Conservation (phyloP, 2,329 filamentous ascomycete genomes). For the Cordyceps fumosorosea region DNA sequence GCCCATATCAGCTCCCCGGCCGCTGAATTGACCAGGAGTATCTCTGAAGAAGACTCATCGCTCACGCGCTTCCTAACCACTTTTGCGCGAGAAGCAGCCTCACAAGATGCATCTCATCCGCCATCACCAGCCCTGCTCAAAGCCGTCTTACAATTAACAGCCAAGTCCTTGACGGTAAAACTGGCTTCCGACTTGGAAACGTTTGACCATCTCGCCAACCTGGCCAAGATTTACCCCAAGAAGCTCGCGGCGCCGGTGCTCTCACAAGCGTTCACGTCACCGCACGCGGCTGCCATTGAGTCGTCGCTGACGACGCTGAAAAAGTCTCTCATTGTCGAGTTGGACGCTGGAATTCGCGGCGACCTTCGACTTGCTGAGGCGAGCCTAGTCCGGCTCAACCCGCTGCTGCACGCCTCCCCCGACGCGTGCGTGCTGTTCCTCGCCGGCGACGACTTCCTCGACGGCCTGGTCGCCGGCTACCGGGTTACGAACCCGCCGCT, state of each 20-base stretch:
- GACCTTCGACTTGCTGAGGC: conserved; percentile 49
- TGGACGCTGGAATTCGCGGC: conserved; percentile 55
- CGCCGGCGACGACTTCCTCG: conserved; percentile 81
- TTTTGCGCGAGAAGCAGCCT: conserved; percentile 53
- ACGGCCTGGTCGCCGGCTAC: conserved; percentile 64
- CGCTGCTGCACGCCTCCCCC: conserved; percentile 56
- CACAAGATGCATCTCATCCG: conserved; percentile 25
- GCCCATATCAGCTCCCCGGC: conserved; percentile 56
- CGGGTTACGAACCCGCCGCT: conserved; percentile 56
- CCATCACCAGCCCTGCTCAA: conserved; percentile 47
- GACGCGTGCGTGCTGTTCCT: conserved; percentile 58
- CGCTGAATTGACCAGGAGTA: conserved; percentile 44
- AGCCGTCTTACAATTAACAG: conserved; percentile 56
- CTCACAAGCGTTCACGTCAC: conserved; percentile 41
- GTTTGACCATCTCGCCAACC: conserved; percentile 62
- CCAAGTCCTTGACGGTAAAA: conserved; percentile 43
- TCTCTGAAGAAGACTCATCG: conserved; percentile 48
- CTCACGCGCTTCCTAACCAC: conserved; percentile 58
- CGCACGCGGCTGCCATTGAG: conserved; percentile 43
- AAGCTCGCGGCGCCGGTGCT: conserved; percentile 50
- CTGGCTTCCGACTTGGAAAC: conserved; percentile 45
- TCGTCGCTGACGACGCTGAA: conserved; percentile 53
- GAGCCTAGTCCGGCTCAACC: conserved; percentile 52
- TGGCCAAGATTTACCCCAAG: conserved; percentile 61
- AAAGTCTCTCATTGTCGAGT: conserved; percentile 50